phyloP scores from a whole-genome alignment of 805 yeast genomes.

The Sugiyamaella chiloensis region DNA sequence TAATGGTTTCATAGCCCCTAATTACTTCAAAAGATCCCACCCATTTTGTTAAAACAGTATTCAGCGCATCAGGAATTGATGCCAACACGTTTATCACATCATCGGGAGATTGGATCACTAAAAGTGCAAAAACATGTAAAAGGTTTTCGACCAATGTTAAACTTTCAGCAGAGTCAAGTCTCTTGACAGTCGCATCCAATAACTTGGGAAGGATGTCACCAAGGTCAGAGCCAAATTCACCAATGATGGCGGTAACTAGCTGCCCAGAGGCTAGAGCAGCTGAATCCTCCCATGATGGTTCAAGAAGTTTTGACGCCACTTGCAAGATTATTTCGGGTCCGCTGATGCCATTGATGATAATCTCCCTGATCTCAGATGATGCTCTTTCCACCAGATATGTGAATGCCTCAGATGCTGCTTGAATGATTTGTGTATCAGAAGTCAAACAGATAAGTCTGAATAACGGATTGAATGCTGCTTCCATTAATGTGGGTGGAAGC shows the following conservation, averaged over 20 bases:
- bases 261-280: slow-evolving; percentile 80
- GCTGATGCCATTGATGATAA: slow-evolving; percentile 8
- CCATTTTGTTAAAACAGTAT: slow-evolving; percentile 73
- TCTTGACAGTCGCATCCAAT: slow-evolving; percentile 66
- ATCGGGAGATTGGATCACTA: slow-evolving; percentile 59
- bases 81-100: slow-evolving; percentile 63
- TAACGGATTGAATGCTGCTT: slow-evolving; percentile 36
- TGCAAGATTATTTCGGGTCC: slow-evolving; percentile 59
- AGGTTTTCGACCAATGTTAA: slow-evolving; percentile 74
- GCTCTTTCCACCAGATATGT: slow-evolving; percentile 52
- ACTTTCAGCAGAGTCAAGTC: slow-evolving; percentile 65
- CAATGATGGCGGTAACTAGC: slow-evolving; percentile 57
- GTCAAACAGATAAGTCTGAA: slow-evolving; percentile 47
- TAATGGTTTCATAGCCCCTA: slow-evolving; percentile 72
- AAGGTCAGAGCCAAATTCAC: slow-evolving; percentile 45
- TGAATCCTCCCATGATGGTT: slow-evolving; percentile 69
- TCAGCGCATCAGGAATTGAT: slow-evolving; percentile 45
- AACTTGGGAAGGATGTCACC: slow-evolving; percentile 48
- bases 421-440: slow-evolving; percentile 74
- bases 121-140: slow-evolving; percentile 68
- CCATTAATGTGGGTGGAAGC: slow-evolving; percentile 23
- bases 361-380: slow-evolving; percentile 26
- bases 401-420: slow-evolving; percentile 72
- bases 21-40: slow-evolving; percentile 74
- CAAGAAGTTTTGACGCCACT: slow-evolving; percentile 64